A percentile compares a stretch with the other conserved stretches of the same genome.
phyloP scores from a whole-genome alignment of 441 rosid genomes.

The Syzygium malaccense region DNA sequence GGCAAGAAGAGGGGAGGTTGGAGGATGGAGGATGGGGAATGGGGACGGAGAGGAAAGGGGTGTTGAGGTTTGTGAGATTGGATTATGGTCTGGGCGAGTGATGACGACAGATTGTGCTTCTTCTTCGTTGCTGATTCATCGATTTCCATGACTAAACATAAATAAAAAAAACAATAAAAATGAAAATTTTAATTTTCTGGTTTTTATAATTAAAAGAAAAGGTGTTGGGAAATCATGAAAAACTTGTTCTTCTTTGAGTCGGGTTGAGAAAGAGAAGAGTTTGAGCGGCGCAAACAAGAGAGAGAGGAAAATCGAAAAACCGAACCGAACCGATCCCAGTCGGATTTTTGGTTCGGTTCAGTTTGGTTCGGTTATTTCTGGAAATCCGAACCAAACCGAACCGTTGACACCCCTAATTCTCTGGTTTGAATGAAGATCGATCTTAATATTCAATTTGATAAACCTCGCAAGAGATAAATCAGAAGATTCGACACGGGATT shows the following conservation, averaged over 20 bases:
- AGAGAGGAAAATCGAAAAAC: background rate
- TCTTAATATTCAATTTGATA: background rate
- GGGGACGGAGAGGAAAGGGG: background rate
- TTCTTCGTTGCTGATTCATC: background rate
- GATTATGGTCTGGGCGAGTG: background rate
- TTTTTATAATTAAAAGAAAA: background rate
- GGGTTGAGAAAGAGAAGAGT: background rate
- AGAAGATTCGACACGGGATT: background rate
- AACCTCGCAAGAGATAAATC: background rate
- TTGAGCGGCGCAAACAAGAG: too few relatives aligned
- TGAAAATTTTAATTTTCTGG: fast-evolving
- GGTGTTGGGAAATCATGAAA: background rate
- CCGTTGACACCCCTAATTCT: background rate
- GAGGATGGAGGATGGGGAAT: background rate
- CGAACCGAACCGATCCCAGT: fast-evolving
- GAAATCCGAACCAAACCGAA: too few relatives aligned
- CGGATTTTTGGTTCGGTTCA: too few relatives aligned
- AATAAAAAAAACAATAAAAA: background rate
- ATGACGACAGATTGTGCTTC: background rate
- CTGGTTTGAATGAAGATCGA: background rate
- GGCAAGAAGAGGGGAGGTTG: fast-evolving
- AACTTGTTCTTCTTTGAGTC: fast-evolving
- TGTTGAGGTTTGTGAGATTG: background rate
- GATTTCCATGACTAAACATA: background rate
- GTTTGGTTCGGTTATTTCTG: too few relatives aligned